These are phyloP conservation scores for Mucor lusitanicus DNA, from an alignment of 371 early-diverging fungal species.

Conservation along the genomic window DNA sequence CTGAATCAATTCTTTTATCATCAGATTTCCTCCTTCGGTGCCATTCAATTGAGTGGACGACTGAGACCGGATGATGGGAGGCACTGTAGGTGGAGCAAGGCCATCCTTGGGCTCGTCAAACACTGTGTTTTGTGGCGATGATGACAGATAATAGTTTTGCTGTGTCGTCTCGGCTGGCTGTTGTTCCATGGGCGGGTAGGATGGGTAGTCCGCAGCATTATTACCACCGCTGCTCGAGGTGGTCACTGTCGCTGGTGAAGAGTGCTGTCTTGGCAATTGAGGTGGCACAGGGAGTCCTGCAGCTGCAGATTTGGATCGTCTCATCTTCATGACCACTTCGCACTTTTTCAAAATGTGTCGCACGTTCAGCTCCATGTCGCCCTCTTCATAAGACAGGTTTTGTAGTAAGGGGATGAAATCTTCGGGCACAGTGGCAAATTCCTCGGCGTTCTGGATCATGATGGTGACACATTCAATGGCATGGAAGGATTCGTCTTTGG, in stretches of 20 bases:
- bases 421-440: conserved; percentile 75
- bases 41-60: conserved; percentile 16
- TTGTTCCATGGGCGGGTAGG: not conserved
- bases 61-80: conserved; percentile 20
- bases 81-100: conserved; percentile 9
- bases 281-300: conserved; percentile 26
- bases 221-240: not conserved
- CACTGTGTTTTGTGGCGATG: conserved; percentile 18
- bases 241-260: conserved; percentile 38
- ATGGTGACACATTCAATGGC: conserved; percentile 77
- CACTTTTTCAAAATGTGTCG: conserved; percentile 68
- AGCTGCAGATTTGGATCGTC: conserved; percentile 36
- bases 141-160: conserved; percentile 11
- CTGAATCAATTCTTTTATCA: conserved; percentile 7
- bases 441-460: conserved; percentile 74
- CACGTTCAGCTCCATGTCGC: conserved; percentile 58
- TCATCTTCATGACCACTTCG: conserved; percentile 59
- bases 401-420: conserved; percentile 65
- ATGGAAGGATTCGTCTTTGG: conserved; percentile 61
- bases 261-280: conserved; percentile 33
- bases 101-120: not conserved
- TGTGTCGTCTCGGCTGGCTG: not conserved
- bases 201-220: not conserved
- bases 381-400: conserved; percentile 57
- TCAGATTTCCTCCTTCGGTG: not conserved